Evolutionary conservation across 768 basidiomycete genomes (phyloP).

Genomic region (Rhizopogon sp.): DNA sequence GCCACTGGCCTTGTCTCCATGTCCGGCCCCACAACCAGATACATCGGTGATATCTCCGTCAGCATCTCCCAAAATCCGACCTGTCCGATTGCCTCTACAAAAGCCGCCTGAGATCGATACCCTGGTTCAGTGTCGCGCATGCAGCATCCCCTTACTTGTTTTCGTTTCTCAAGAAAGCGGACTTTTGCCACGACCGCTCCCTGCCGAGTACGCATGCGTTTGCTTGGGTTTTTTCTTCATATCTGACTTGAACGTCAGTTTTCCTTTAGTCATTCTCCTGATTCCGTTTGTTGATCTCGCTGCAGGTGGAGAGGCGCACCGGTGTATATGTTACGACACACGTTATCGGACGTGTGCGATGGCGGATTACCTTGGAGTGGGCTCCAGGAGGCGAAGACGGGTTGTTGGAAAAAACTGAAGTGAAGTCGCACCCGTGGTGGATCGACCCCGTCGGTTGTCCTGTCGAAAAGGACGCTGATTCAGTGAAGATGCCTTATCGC

Average conservation of each 20-base stretch:
- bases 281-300: neutral
- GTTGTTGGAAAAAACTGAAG: conserved; percentile 11
- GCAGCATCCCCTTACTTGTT: conserved; percentile 34
- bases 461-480: neutral
- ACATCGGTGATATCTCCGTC: neutral
- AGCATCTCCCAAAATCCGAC: neutral
- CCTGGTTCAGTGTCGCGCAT: conserved; percentile 35
- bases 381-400: conserved; percentile 43
- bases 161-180: conserved; percentile 32
- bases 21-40: neutral
- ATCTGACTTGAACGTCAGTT: conserved; percentile 31
- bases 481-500: conserved; percentile 14
- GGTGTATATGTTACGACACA: neutral
- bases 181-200: conserved; percentile 20
- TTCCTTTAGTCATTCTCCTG: neutral
- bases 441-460: conserved; percentile 8
- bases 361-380: conserved; percentile 46
- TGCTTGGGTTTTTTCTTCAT: conserved; percentile 47
- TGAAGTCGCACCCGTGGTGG: conserved; percentile 18
- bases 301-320: conserved; percentile 10
- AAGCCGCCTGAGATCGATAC: conserved; percentile 40
- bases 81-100: neutral
- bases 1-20: neutral
- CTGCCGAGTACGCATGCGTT: conserved; percentile 34
- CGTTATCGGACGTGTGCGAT: conserved; percentile 32